Evolutionary conservation across 2,329 filamentous ascomycete species (phyloP).

Genomic region (Gnomoniopsis sp.): DNA sequence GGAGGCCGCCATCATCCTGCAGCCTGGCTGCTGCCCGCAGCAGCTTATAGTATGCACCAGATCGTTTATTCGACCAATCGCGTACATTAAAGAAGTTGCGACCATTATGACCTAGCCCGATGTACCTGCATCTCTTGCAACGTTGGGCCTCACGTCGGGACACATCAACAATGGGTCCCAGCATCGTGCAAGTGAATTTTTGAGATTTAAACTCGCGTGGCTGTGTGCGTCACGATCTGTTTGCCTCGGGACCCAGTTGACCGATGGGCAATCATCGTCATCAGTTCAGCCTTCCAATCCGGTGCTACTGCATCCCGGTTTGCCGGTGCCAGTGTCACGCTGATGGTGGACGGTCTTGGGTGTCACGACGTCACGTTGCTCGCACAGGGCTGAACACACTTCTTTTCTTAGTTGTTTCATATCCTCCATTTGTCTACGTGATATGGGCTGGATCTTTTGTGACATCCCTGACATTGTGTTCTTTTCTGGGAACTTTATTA

Average conservation of each 20-base stretch:
- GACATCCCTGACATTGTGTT: neutral
- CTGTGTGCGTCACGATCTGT: neutral
- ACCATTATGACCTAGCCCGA: neutral
- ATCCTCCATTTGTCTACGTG: neutral
- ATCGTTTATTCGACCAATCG: slow-evolving; percentile 7
- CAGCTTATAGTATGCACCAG: neutral
- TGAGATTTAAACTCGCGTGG: neutral
- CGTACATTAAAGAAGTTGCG: neutral
- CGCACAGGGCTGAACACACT: neutral
- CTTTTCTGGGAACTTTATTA: neutral
- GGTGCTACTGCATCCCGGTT: neutral
- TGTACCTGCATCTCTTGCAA: neutral
- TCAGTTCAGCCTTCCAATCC: neutral
- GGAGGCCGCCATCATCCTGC: slow-evolving; percentile 5
- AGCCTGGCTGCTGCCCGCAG: neutral
- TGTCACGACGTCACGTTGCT: neutral
- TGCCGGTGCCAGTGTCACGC: neutral
- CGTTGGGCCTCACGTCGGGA: neutral
- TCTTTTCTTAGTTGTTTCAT: neutral
- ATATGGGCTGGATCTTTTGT: neutral
- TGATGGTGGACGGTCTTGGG: neutral
- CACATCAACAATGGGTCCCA: neutral
- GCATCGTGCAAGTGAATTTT: neutral
- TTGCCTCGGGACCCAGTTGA: neutral
- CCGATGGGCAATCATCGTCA: neutral